Base-by-base conservation (phyloP, 352 stramenopile species). In the Phytopythium montanum region DNA sequence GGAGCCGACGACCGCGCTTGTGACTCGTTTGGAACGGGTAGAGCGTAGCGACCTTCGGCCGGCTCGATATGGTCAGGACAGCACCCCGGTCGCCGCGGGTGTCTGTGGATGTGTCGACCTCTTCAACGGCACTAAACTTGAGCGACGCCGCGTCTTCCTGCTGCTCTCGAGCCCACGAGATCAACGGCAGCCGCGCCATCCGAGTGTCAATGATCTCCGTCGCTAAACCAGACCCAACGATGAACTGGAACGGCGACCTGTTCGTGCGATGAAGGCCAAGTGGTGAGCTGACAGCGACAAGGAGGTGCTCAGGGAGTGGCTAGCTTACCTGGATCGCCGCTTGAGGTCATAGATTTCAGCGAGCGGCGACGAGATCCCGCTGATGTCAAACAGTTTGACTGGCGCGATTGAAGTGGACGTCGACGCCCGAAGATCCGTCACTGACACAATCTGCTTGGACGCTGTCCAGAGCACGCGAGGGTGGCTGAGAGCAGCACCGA, bases 161-260 rank as follows among this genome's bases (percentile, higher is more conserved):
- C 36, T 59, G 25, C 14, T 48, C 68, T 52, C 87, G 79, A 14
- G 60, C 34, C 84, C 84, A 93, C 7, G 83, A 87, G 3, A 92
- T 44, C 41, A 94, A 50, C 18, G 79, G 66, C 39, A 87, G 75
- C 13, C 54, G 72, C 18, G 71, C 59, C 75, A 91, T 94, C 29
- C 84, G 76, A 65, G 60, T 79, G 52, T 94, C 84, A 0, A 94
- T 38, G 18, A 94, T 50, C 55, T 94, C 81, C 29, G 92, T 62
- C 6, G 84, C 86, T 12, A 86, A 65, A 13, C 71, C 72, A 8
- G 84, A 89, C 8, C 74, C 78, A n/a, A 92, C 65, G 29, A 86
- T 60, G 31, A 90, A 77, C 56, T 94, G 81, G 55, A 91, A 94
- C 0, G 84, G 81, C 23, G 70, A 80, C 33, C 79, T 94, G 33